phyloP scores from a whole-genome alignment of 164 flowering plant species.

The Chimonanthus praecox region DNA sequence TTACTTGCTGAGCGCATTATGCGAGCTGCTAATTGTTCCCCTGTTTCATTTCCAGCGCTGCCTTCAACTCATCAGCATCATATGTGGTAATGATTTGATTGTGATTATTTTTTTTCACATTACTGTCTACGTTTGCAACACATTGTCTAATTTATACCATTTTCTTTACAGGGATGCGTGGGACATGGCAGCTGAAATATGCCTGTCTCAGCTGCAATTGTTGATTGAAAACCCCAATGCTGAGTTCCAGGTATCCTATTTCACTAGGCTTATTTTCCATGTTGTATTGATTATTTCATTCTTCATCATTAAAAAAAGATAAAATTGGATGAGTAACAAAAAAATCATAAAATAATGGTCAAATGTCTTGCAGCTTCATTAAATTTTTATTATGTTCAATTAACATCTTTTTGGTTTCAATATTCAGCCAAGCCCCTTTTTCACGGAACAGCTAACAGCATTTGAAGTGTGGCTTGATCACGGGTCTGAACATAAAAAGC shows the following conservation, averaged over 20 bases:
- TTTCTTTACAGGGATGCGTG: constrained; percentile 81
- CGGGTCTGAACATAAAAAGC: constrained; percentile 88
- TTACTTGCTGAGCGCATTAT: constrained; percentile 97
- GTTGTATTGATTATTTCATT: not conserved
- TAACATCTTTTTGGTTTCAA: not conserved
- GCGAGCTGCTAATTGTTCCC: constrained; percentile 98
- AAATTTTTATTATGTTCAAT: not conserved
- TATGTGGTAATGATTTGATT: constrained; percentile 66
- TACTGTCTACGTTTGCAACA: constrained; percentile 7
- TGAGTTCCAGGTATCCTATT: constrained; percentile 66
- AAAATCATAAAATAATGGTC: not conserved
- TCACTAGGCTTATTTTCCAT: not conserved
- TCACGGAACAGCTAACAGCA: constrained; percentile 90
- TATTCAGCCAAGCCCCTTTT: constrained; percentile 91
- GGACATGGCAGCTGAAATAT: constrained; percentile 99
- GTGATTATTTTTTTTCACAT: not conserved
- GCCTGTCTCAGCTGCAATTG: constrained; percentile 83
- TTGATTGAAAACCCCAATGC: constrained; percentile 73
- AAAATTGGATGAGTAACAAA: not conserved
- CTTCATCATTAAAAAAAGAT: not conserved
- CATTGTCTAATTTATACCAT: constrained; percentile 2
- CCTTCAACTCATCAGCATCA: constrained; percentile 99
- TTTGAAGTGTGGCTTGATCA: constrained; percentile 99
- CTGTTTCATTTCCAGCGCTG: constrained; percentile 81
- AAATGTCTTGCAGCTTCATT: not conserved